Conservation (phyloP, 305 asterid species). For the Plantago rigida region DNA sequence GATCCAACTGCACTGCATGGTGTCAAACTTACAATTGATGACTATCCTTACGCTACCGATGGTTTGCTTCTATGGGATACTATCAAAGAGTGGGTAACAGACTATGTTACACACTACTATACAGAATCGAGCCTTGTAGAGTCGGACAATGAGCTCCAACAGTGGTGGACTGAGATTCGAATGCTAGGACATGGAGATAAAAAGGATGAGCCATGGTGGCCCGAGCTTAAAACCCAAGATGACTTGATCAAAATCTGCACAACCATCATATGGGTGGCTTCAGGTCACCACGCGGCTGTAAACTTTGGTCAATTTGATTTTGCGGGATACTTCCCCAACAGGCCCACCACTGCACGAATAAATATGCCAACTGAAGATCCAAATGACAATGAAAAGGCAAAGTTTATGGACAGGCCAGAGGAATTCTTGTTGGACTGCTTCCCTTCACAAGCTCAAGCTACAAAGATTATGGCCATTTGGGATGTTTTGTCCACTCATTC, state of each 20-base stretch:
- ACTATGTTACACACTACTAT: slow-evolving; percentile 51
- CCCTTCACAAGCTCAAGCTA: slow-evolving; percentile 64
- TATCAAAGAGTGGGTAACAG: slow-evolving; percentile 60
- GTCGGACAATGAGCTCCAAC: slow-evolving; percentile 59
- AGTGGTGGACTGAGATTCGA: slow-evolving; percentile 74
- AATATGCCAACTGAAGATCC: slow-evolving; percentile 58
- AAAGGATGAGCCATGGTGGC: slow-evolving; percentile 80
- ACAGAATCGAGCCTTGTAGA: slow-evolving; percentile 26
- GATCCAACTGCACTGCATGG: slow-evolving; percentile 69
- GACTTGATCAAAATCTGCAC: slow-evolving; percentile 47
- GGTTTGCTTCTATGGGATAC: slow-evolving; percentile 69
- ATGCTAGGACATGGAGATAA: slow-evolving; percentile 67
- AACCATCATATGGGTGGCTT: slow-evolving; percentile 58
- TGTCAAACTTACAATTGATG: slow-evolving; percentile 53
- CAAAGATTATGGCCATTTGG: slow-evolving; percentile 37
- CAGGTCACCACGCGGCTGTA: slow-evolving; percentile 75
- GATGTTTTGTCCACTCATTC: slow-evolving; percentile 68
- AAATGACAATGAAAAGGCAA: slow-evolving; percentile 27
- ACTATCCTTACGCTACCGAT: slow-evolving; percentile 74
- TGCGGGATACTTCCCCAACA: slow-evolving; percentile 60
- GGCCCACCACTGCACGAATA: slow-evolving; percentile 54
- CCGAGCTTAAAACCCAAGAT: slow-evolving; percentile 32
- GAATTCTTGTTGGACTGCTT: slow-evolving; percentile 37
- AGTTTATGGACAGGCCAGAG: slow-evolving; percentile 53
- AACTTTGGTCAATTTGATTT: slow-evolving; percentile 68